A percentile compares a stretch with the other conserved stretches of the same genome.
Conservation (phyloP, 2,329 filamentous ascomycete species). For the Aureobasidium sp. region DNA sequence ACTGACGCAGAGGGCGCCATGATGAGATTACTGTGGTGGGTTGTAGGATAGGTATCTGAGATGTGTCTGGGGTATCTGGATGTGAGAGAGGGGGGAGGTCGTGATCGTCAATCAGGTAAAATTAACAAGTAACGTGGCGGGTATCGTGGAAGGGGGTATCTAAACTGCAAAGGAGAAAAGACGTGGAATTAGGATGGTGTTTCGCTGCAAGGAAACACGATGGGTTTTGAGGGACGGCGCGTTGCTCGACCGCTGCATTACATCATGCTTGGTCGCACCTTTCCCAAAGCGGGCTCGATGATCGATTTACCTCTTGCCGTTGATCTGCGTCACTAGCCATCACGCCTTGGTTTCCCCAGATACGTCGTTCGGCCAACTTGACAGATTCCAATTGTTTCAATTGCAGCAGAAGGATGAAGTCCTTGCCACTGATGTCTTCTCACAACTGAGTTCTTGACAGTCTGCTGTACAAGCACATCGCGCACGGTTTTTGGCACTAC, state of each 20-base stretch:
- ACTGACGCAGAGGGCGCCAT: slow-evolving; percentile 35
- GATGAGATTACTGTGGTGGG: background rate
- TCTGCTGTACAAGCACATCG: background rate
- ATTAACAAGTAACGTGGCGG: slow-evolving; percentile 12
- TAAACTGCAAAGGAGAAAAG: slow-evolving; percentile 13
- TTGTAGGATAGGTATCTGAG: background rate
- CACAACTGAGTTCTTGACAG: background rate
- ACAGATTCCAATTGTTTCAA: background rate
- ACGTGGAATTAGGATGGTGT: slow-evolving; percentile 13
- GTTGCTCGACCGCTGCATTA: background rate
- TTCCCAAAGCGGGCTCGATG: slow-evolving; percentile 3
- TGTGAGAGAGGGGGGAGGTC: background rate
- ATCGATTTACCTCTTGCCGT: slow-evolving; percentile 11
- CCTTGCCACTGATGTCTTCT: background rate
- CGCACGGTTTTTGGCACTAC: background rate
- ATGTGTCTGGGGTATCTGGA: background rate
- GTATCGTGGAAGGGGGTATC: slow-evolving; percentile 14
- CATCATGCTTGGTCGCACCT: background rate
- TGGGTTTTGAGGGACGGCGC: slow-evolving; percentile 4
- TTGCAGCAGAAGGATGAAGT: background rate
- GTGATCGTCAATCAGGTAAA: slow-evolving; percentile 9
- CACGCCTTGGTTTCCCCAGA: slow-evolving; percentile 1
- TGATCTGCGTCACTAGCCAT: background rate
- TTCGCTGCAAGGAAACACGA: background rate
- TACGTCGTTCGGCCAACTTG: background rate